phyloP scores from a whole-genome alignment of 768 basidiomycete genomes.

The Amanita molliuscula region DNA sequence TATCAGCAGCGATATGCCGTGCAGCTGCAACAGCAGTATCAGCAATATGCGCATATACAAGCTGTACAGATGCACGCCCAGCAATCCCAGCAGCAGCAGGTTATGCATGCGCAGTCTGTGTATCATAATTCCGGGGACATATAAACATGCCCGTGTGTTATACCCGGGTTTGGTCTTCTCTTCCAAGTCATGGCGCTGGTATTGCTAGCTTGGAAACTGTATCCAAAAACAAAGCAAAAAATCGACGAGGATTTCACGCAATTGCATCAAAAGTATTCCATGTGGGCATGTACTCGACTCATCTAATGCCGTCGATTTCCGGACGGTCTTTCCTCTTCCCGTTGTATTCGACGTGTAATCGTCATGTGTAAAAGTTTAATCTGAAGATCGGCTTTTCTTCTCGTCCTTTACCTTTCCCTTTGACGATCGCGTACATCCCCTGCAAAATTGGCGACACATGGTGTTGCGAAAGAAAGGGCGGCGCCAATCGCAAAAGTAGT shows the following conservation, averaged over 20 bases:
- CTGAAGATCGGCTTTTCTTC: not conserved
- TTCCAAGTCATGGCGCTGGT: not conserved
- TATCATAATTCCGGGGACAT: constrained; percentile 1
- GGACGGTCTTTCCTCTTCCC: not conserved
- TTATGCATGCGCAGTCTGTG: constrained; percentile 2
- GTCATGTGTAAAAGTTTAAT: constrained; percentile 4
- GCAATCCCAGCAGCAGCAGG: constrained; percentile 7
- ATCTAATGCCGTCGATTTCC: not conserved
- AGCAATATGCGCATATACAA: constrained; percentile 23
- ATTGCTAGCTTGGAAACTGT: not conserved
- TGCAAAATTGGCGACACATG: not conserved
- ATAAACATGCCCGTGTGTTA: not conserved
- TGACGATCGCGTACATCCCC: not conserved
- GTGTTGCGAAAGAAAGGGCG: not conserved
- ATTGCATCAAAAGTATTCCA: constrained; percentile 5
- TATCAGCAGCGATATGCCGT: constrained; percentile 16
- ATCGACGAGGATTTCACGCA: not conserved
- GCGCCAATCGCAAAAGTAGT: constrained; percentile 6
- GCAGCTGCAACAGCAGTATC: constrained; percentile 16
- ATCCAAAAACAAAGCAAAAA: not conserved
- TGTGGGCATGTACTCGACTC: constrained; percentile 1
- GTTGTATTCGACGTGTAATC: constrained; percentile 7
- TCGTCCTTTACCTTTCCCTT: not conserved
- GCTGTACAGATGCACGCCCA: constrained; percentile 19
- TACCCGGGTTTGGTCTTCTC: not conserved